Conservation (phyloP, 75 land plant species). For the Pinus tabuliformis region DNA sequence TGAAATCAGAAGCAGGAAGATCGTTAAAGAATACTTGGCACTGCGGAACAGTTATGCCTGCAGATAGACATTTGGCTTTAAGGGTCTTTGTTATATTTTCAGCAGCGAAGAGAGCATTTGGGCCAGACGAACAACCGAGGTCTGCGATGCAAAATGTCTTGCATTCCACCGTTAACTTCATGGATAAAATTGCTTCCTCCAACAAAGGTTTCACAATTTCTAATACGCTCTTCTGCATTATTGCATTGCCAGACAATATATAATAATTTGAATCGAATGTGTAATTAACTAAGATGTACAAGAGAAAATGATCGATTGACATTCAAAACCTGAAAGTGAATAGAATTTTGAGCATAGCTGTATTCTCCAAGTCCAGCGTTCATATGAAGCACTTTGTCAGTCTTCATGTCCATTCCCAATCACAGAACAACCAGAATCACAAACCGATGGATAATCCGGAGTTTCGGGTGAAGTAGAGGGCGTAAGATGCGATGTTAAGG, state of each 20-base stretch:
- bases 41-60: slow-evolving; percentile 18
- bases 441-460: too few species aligned
- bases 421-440: too few species aligned
- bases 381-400: slow-evolving; percentile 2
- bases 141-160: slow-evolving; percentile 35
- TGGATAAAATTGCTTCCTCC: background rate
- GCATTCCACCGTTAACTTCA: background rate
- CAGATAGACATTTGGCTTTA: background rate
- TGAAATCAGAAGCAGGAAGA: slow-evolving; percentile 47
- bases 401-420: too few species aligned
- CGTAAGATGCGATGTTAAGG: too few species aligned
- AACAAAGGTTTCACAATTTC: background rate
- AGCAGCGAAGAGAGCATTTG: slow-evolving; percentile 27
- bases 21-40: slow-evolving; percentile 46
- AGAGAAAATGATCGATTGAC: background rate
- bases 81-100: slow-evolving; percentile 5
- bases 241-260: background rate
- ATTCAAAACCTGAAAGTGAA: slow-evolving; percentile 14
- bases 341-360: slow-evolving; percentile 22
- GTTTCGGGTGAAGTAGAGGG: too few species aligned
- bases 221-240: background rate
- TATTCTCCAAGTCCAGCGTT: slow-evolving; percentile 8
- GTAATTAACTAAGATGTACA: too few species aligned
- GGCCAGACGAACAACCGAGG: slow-evolving; percentile 63
- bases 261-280: background rate